These are phyloP conservation scores for Fusarium oxysporum DNA, from an alignment of 2,329 filamentous ascomycete species.

Conservation along the genomic window DNA sequence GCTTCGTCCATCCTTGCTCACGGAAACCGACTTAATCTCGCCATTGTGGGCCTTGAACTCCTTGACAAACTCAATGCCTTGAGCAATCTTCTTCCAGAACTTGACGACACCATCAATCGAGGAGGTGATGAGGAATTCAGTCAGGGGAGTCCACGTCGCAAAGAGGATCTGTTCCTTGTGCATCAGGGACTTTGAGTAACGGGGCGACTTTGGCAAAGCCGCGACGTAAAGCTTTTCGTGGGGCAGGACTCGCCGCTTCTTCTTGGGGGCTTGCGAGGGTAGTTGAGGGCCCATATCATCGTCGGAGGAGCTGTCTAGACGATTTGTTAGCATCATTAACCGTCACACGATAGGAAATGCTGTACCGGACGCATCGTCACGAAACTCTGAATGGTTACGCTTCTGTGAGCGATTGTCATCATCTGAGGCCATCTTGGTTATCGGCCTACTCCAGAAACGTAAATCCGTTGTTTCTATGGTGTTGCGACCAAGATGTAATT, in stretches of 20 bases:
- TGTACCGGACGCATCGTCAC: conserved; percentile 58
- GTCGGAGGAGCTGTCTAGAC: conserved; percentile 76
- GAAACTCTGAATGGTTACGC: conserved; percentile 68
- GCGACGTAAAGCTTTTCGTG: conserved; percentile 96
- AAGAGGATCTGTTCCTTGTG: conserved; percentile 95
- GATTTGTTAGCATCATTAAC: conserved; percentile 16
- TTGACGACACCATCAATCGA: conserved; percentile 97
- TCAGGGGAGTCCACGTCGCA: conserved; percentile 86
- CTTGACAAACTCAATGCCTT: conserved; percentile 97
- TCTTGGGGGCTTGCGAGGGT: conserved; percentile 84
- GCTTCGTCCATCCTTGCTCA: conserved; percentile 89
- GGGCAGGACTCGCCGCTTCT: conserved; percentile 89
- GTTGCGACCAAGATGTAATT: conserved; percentile 8
- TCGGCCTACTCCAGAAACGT: neutral
- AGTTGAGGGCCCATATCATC: conserved; percentile 95
- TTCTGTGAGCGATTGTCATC: conserved; percentile 54
- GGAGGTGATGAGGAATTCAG: conserved; percentile 94
- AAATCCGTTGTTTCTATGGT: neutral
- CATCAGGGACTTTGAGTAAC: conserved; percentile 97
- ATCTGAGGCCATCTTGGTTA: conserved; percentile 42
- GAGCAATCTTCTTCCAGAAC: conserved; percentile 97
- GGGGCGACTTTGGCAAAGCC: conserved; percentile 81
- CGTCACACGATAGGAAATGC: conserved; percentile 19
- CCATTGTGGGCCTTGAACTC: conserved; percentile 93
- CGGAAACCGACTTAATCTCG: conserved; percentile 84